Base-by-base conservation (phyloP, 176 grass and related monocot species). In the Coix lacrymajobi region DNA sequence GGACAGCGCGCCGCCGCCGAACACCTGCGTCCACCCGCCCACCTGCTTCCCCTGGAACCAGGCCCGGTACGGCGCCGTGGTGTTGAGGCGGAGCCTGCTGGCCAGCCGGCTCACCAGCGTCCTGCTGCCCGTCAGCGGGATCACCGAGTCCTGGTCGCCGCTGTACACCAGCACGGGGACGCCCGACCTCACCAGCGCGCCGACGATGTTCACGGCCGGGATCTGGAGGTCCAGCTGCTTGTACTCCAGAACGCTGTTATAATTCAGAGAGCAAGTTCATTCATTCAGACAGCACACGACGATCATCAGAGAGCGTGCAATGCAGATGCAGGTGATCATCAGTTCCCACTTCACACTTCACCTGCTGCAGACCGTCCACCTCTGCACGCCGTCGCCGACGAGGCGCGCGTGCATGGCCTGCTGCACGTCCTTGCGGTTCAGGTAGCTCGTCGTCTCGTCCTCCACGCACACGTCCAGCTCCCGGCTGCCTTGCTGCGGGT, bases 41-140 rank as follows among this genome's bases (percentile, higher is more conserved):
- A 96, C 96, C 95, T 99, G 96, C 80, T 92, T 90, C 73, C 93
- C 91, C 81, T 99, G 85, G 56, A 99, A 99, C 96, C 96, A 99
- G n/a, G 93, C 93, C 48, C 96, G 65, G 80, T 99, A 99, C 20
- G 96, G 93, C 34, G 83, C 70, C n/a, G 88, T 85, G 13, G 85
- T 78, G 48, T 92, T 96, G 13, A 99, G 91, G 24, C 89, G 82
- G 48, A 96, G 89, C 69, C 92, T 62, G 26, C 49, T 77, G 11
- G 96, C 96, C 10, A 99, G 83, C 22, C 82, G 81, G 12, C 71
- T 89, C 44, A 96, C 96, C 22, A 99, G 91, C 12, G 89, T 92
- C 75, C 93, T 71, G 83, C 89, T 99, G 11, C 96, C 96, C 0
- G 91, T 99, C 85, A 96, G 89, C 64, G 96, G 96, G 78, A 99